Evolutionary conservation across 805 yeast species (phyloP), one percentile per base, ranked within the genome.

Genomic region (Saccharomycopsis olivae): DNA sequence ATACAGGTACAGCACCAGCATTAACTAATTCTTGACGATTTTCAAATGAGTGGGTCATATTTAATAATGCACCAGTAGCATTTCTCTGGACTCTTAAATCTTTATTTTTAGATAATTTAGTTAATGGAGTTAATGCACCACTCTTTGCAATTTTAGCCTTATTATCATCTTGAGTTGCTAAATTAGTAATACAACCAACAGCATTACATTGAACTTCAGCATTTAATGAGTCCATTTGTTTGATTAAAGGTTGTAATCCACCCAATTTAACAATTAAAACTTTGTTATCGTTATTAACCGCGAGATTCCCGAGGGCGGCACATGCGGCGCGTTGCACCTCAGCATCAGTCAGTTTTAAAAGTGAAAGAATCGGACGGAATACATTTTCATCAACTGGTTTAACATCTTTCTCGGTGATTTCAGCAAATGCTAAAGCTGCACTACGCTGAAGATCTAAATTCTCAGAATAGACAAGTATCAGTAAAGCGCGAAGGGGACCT

Each of bases 171-270:
- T 85, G 95, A 5, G 98, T 92, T 5, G 98, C 98, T 60, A 92
- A 73, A 57, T 92, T 92, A 28, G 99, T 92, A 55, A 92, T 88
- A 59, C 98, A 92, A 14, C 99, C 99, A 42, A 92, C 98, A 2
- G 99, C 98, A 57, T 92, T 92, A 61, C 99, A 92, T 63, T 92
- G 98, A 29, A 92, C 97, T 60, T 92, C 99, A 43, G 92, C 94
- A 55, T 92, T 92, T 40, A 92, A 75, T 31, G 94, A 81, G 81
- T 86, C 81, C 99, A 92, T 92, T 63, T 92, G 98, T 59, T 94
- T 79, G 52, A 92, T 92, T 34, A 92, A 72, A 4, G 97, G 97
- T 48, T 88, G 95, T 43, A 92, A 71, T 2, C 97, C 98, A 21
- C 97, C 97, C 96, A 92, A 86, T 54, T 89, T 95, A 14, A 94